These are phyloP conservation scores for Fragosphaeria purpurea DNA, from an alignment of 2,329 filamentous ascomycete species.

Conservation along the genomic window DNA sequence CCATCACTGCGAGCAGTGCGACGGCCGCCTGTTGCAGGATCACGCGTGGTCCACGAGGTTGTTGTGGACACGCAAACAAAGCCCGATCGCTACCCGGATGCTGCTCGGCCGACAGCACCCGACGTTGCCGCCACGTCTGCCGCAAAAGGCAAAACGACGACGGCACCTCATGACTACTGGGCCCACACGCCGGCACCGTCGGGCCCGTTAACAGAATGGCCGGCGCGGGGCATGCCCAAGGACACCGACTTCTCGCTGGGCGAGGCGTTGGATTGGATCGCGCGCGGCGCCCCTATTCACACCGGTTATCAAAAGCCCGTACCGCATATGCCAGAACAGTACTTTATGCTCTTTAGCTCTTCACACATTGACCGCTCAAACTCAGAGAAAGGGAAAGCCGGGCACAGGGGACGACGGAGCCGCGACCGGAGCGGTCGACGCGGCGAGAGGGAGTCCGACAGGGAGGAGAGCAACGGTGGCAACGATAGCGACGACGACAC, in stretches of 20 bases:
- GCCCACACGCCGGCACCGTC: slow-evolving; percentile 20
- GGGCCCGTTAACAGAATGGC: slow-evolving; percentile 43
- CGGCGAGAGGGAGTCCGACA: slow-evolving; percentile 16
- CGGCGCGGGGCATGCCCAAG: slow-evolving; percentile 39
- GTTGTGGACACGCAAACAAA: not conserved
- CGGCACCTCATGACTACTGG: not conserved
- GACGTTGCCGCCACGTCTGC: not conserved
- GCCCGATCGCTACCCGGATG: slow-evolving; percentile 1
- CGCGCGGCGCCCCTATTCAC: slow-evolving; percentile 46
- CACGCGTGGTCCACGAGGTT: not conserved
- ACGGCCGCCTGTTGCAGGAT: no score
- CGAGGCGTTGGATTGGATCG: slow-evolving; percentile 47
- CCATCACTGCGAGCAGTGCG: not conserved
- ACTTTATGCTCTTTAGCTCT: slow-evolving; percentile 45
- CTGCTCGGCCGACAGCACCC: not conserved
- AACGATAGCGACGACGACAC: slow-evolving; percentile 23
- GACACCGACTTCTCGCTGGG: slow-evolving; percentile 41
- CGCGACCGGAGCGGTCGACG: not conserved
- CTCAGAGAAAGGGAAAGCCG: slow-evolving; percentile 14
- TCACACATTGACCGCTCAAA: slow-evolving; percentile 24
- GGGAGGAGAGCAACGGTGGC: slow-evolving; percentile 24
- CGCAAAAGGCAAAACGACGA: not conserved
- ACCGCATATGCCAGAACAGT: slow-evolving; percentile 44
- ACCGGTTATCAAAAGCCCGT: slow-evolving; percentile 44
- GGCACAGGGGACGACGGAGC: slow-evolving; percentile 4